phyloP scores from a whole-genome alignment of 345 rosid species.

The Angophora floribunda region DNA sequence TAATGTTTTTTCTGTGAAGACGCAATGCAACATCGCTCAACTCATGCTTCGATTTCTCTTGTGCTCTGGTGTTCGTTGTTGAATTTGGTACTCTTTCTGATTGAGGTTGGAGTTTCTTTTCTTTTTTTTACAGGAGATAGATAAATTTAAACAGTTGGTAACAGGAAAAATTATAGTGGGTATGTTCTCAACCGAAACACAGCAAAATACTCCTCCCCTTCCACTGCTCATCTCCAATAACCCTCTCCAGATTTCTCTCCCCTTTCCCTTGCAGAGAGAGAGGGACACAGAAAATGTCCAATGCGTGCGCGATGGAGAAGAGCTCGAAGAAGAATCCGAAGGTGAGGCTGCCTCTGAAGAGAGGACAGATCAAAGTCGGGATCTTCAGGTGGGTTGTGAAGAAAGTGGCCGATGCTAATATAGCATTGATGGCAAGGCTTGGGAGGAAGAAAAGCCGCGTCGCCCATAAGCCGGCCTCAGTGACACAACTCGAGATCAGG shows the following conservation, averaged over 20 bases:
- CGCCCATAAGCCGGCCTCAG: neutral
- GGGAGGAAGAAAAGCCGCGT: neutral
- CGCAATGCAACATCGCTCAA: neutral
- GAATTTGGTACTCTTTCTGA: neutral
- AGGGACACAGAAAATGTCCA: neutral
- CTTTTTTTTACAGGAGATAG: neutral
- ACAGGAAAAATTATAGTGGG: neutral
- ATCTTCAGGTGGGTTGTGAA: neutral
- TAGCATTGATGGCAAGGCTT: neutral
- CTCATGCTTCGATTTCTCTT: neutral
- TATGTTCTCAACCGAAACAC: neutral
- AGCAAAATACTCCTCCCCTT: neutral
- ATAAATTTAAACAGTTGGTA: neutral
- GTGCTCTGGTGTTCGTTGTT: neutral
- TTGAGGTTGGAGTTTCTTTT: neutral
- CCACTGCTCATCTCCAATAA: neutral
- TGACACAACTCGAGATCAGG: neutral
- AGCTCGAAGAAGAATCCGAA: neutral
- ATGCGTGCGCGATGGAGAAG: neutral
- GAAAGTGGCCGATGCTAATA: neutral
- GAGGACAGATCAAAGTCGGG: slow-evolving; percentile 7
- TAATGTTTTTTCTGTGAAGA: neutral
- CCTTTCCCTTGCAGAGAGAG: neutral
- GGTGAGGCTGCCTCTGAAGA: slow-evolving; percentile 13
- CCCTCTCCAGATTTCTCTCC: neutral